Conservation (phyloP, 148 eudicot genomes). For the Silene latifolia region DNA sequence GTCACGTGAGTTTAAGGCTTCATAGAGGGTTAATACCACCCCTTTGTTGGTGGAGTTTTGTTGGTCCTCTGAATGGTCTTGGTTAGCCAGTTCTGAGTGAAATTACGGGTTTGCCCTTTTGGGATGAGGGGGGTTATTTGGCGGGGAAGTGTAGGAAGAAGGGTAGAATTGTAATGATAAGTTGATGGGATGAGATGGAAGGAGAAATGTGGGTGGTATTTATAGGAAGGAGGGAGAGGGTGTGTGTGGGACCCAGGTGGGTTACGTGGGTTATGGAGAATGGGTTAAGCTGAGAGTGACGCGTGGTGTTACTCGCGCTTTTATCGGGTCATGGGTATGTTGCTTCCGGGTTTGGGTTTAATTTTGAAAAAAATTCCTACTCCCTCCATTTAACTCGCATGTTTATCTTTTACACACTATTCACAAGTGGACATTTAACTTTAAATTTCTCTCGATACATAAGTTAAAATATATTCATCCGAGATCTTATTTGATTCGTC, state of each 20-base stretch:
- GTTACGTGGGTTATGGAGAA: slow-evolving; percentile 2
- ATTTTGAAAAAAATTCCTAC: too few species aligned
- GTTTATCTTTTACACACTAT: too few species aligned
- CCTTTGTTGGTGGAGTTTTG: slow-evolving; percentile 25
- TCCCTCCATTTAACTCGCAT: too few species aligned
- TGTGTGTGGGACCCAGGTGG: background rate
- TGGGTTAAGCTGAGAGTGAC: background rate
- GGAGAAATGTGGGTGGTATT: background rate
- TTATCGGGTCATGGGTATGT: background rate
- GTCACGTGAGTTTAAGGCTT: slow-evolving; percentile 56
- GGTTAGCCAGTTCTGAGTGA: slow-evolving; percentile 50
- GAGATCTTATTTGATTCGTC: too few species aligned
- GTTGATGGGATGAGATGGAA: background rate
- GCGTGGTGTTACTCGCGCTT: background rate
- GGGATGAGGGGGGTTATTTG: background rate
- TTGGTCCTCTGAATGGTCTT: slow-evolving; percentile 19
- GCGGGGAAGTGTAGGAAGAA: too few species aligned
- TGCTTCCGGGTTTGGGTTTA: background rate
- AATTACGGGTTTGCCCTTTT: slow-evolving; percentile 1
- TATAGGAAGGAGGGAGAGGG: slow-evolving; percentile 8
- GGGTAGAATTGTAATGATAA: background rate
- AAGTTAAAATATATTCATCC: too few species aligned
- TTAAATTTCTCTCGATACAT: too few species aligned
- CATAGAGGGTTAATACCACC: slow-evolving; percentile 54
- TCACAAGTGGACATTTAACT: too few species aligned